These are phyloP conservation scores for Aphanomyces invadans DNA, from an alignment of 352 stramenopile genomes.

Conservation along the genomic window DNA sequence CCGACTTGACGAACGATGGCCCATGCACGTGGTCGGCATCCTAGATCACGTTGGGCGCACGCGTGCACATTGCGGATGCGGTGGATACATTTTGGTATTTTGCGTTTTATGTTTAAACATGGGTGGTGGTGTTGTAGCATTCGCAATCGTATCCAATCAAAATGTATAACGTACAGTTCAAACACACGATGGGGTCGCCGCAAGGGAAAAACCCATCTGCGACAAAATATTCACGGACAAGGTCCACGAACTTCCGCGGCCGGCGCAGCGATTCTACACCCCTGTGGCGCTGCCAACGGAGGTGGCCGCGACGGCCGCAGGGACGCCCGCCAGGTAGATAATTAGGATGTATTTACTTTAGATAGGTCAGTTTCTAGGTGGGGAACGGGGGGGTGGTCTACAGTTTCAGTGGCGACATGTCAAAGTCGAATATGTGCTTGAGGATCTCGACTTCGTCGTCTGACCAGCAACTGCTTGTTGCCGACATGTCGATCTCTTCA, in stretches of 20 bases:
- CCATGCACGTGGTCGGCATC: too few species aligned
- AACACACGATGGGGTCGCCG: background rate
- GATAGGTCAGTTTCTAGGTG: background rate
- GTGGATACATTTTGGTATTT: background rate
- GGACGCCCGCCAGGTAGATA: background rate
- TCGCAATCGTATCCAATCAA: too few species aligned
- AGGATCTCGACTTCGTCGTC: conserved; percentile 25
- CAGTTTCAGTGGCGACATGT: background rate
- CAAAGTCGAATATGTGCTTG: conserved; percentile 22
- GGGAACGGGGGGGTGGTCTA: background rate
- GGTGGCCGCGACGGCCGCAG: too few species aligned
- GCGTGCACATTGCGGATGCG: background rate
- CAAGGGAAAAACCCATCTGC: background rate
- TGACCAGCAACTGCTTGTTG: conserved; percentile 21
- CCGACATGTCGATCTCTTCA: conserved; percentile 25
- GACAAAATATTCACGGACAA: background rate
- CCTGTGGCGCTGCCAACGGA: background rate
- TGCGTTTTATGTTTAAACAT: background rate
- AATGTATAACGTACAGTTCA: too few species aligned
- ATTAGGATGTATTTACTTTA: conserved; percentile 13
- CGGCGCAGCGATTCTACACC: background rate
- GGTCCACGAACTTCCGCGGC: background rate
- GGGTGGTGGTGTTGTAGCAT: too few species aligned
- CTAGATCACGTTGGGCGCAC: too few species aligned
- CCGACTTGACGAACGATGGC: too few species aligned